A percentile compares a stretch with the other conserved stretches of the same genome.
phyloP scores from a whole-genome alignment of 2,329 filamentous ascomycete species.

The Ophiostoma montium region DNA sequence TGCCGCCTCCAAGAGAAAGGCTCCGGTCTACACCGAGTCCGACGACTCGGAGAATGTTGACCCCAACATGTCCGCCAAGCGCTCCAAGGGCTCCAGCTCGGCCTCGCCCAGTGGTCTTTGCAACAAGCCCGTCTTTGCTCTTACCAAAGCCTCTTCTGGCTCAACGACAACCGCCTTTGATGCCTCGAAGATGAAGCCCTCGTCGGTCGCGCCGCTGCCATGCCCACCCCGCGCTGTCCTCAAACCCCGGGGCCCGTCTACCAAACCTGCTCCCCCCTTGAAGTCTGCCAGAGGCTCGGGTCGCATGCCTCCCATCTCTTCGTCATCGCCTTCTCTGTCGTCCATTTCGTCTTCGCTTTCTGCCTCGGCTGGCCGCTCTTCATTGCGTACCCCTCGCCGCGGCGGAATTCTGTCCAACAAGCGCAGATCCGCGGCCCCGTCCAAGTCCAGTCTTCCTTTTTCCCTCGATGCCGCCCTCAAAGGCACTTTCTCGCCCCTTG shows the following conservation, averaged over 20 bases:
- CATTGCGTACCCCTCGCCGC: conserved; percentile 35
- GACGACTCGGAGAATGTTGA: conserved; percentile 50
- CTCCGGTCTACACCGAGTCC: conserved; percentile 31
- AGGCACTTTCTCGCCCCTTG: conserved; percentile 55
- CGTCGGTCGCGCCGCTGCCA: neutral
- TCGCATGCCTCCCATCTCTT: conserved; percentile 19
- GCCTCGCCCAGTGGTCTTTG: conserved; percentile 29
- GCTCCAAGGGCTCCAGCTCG: conserved; percentile 36
- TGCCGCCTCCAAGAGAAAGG: conserved; percentile 42
- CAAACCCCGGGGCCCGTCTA: conserved; percentile 37
- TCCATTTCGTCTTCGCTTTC: conserved; percentile 27
- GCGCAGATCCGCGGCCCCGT: conserved; percentile 26
- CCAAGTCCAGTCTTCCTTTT: conserved; percentile 51
- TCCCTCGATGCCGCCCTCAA: conserved; percentile 73
- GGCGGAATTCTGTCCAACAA: conserved; percentile 49
- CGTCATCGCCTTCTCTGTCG: conserved; percentile 40
- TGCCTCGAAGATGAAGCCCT: conserved; percentile 18
- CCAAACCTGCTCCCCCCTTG: conserved; percentile 23
- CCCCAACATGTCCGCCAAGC: conserved; percentile 42
- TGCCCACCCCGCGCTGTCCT: conserved; percentile 26
- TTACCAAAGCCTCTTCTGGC: conserved; percentile 25
- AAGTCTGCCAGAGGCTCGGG: conserved; percentile 17
- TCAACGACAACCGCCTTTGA: conserved; percentile 14
- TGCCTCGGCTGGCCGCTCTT: conserved; percentile 50
- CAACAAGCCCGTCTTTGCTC: conserved; percentile 33